Evolutionary conservation across 192 early-diverging fungal species (phyloP), one percentile per base, ranked within the genome.

Genomic region (Gryganskiella cystojenkinii): DNA sequence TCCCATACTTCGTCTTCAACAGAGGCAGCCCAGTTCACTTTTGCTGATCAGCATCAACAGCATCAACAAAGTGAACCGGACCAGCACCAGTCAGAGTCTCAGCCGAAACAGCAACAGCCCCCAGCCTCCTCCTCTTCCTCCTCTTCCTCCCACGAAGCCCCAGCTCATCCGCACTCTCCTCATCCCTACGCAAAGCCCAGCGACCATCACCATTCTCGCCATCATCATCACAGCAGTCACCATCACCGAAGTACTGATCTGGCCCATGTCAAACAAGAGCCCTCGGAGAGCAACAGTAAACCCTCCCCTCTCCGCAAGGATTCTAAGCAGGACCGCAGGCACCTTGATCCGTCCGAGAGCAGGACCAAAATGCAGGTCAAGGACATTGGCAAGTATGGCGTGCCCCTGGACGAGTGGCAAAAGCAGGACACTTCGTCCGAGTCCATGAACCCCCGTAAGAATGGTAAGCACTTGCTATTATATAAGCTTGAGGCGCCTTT

Each of bases 321-420:
- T 56, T 78, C 74, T 3, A 45, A 33, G 4, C 66, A 78, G 30
- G 56, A 69, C 55, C 66, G 40, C 42, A 63, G 40, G 37, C 31
- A 49, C 17, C 65, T 67, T 17, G 65, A 66, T n/a, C 35, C 25
- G 15, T 31, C 19, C 24, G 61, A 57, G 17, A 27, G n/a, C 30
- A 64, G 37, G 15, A 19, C 45, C 61, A 78, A 69, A 47, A 50
- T 78, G 25, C 74, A 78, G 30, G 33, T 78, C 66, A 78, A 78
- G 33, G 66, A 78, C 20, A 78, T 78, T 59, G 74, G 74, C 60
- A 78, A 78, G 61, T 78, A 78, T 42, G 74, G 74, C 10, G 56
- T 78, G 6, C 74, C 74, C 17, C 33, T 78, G 30, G 74, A 78
- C 56, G 74, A 78, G 61, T 78, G 74, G 74, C 74, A 69, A 60